Conservation (phyloP, 805 yeast species). For the Myxozyma geophila region DNA sequence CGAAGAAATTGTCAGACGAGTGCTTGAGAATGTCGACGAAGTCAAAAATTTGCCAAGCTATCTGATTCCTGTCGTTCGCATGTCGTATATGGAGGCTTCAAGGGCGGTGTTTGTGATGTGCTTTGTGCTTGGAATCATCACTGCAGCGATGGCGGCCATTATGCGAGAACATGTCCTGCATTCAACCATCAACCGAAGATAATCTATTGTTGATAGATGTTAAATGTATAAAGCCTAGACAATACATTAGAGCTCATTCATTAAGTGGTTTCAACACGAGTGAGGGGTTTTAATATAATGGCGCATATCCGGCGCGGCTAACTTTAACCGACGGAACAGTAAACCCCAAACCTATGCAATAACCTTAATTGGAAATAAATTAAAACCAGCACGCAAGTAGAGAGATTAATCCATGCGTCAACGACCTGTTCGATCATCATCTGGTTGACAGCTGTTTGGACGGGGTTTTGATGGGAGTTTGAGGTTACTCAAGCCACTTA, state of each 20-base stretch:
- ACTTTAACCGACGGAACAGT: too few species aligned
- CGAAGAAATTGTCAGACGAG: slow-evolving; percentile 19
- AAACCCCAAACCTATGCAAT: too few species aligned
- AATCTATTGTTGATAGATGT: not conserved
- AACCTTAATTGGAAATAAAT: too few species aligned
- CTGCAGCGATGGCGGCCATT: slow-evolving; percentile 25
- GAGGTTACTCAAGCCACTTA: too few species aligned
- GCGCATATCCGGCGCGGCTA: not conserved
- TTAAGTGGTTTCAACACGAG: not conserved
- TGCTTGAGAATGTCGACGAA: slow-evolving; percentile 24
- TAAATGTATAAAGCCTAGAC: not conserved
- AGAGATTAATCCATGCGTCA: too few species aligned
- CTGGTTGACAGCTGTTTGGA: too few species aligned
- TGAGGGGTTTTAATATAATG: not conserved
- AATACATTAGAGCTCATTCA: not conserved
- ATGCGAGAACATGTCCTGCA: slow-evolving; percentile 36
- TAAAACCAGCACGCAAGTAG: too few species aligned
- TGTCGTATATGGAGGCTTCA: slow-evolving; percentile 33
- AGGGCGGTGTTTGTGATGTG: slow-evolving; percentile 30
- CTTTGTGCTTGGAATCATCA: slow-evolving; percentile 19
- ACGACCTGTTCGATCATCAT: too few species aligned
- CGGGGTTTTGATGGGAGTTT: too few species aligned
- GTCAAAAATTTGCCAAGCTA: slow-evolving; percentile 22
- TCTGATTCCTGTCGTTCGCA: slow-evolving; percentile 22
- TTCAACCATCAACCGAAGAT: slow-evolving; percentile 26